A percentile compares a stretch with the other conserved stretches of the same genome.
These are phyloP conservation scores for Cyberlindnera japonica DNA, from an alignment of 805 yeast genomes.

Conservation along the genomic window DNA sequence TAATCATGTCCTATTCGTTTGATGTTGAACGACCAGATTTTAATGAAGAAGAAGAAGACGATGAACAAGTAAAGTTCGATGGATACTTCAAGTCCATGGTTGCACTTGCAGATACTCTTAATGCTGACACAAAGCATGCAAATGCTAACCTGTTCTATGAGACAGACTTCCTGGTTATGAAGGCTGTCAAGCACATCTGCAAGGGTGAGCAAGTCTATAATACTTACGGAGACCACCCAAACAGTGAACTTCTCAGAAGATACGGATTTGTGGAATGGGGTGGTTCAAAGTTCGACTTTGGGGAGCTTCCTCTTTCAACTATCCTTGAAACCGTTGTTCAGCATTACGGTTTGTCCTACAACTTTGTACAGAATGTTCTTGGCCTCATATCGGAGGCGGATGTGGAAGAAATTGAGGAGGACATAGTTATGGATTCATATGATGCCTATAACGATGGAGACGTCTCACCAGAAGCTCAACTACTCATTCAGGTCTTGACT, in stretches of 20 bases:
- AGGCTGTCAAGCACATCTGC: slow-evolving; percentile 54
- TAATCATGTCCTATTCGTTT: slow-evolving; percentile 87
- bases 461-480: slow-evolving; percentile 52
- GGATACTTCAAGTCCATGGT: slow-evolving; percentile 76
- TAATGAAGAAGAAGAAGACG: slow-evolving; percentile 34
- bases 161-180: slow-evolving; percentile 58
- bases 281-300: slow-evolving; percentile 76
- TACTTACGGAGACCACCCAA: slow-evolving; percentile 88
- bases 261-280: slow-evolving; percentile 84
- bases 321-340: slow-evolving; percentile 31
- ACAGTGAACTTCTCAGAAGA: slow-evolving; percentile 82
- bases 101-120: slow-evolving; percentile 87
- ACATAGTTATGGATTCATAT: slow-evolving; percentile 51
- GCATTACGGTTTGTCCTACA: slow-evolving; percentile 30
- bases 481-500: slow-evolving; percentile 51
- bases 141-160: slow-evolving; percentile 69
- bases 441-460: slow-evolving; percentile 60
- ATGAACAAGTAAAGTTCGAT: slow-evolving; percentile 35
- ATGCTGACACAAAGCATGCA: slow-evolving; percentile 73
- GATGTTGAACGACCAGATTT: slow-evolving; percentile 56
- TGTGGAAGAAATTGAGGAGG: slow-evolving; percentile 36
- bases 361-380: slow-evolving; percentile 34
- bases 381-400: slow-evolving; percentile 22
- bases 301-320: slow-evolving; percentile 54
- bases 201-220: slow-evolving; percentile 78